Conservation (phyloP, 169 alveolate species). For the Toxoplasma gondii region DNA sequence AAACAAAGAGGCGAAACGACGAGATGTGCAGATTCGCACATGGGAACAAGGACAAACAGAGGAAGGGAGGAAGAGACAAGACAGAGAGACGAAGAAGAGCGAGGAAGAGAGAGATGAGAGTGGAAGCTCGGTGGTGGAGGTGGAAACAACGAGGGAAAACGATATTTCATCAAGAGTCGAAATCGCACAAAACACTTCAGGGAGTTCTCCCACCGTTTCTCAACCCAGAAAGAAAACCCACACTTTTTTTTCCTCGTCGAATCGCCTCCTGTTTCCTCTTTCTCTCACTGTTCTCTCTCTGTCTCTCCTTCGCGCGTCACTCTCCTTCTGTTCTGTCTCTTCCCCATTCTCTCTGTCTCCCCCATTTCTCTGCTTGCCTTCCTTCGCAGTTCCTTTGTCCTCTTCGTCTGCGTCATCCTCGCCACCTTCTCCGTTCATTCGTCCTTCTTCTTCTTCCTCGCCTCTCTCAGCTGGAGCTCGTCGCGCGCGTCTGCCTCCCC, state of each 20-base stretch:
- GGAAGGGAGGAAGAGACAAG: not conserved
- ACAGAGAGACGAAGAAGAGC: not conserved
- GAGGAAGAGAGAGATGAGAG: not conserved
- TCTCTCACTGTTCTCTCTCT: too few species aligned
- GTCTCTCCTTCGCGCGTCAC: too few species aligned
- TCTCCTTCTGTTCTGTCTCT: too few species aligned
- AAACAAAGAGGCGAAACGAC: not conserved
- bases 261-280: too few species aligned
- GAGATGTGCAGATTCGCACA: not conserved
- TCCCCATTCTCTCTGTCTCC: too few species aligned
- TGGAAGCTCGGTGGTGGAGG: too few species aligned
- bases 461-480: not conserved
- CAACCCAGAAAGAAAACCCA: too few species aligned
- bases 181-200: too few species aligned
- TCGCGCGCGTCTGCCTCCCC: not conserved
- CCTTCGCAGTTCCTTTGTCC: constrained; percentile 49
- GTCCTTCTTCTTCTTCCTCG: constrained; percentile 44
- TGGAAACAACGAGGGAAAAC: too few species aligned
- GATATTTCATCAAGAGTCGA: too few species aligned
- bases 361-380: not conserved
- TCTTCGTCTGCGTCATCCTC: constrained; percentile 43
- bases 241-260: too few species aligned
- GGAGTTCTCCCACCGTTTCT: too few species aligned
- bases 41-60: not conserved
- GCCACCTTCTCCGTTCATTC: constrained; percentile 19